These are phyloP conservation scores for Phytopythium aichiense DNA, from an alignment of 352 stramenopile species.

Conservation along the genomic window DNA sequence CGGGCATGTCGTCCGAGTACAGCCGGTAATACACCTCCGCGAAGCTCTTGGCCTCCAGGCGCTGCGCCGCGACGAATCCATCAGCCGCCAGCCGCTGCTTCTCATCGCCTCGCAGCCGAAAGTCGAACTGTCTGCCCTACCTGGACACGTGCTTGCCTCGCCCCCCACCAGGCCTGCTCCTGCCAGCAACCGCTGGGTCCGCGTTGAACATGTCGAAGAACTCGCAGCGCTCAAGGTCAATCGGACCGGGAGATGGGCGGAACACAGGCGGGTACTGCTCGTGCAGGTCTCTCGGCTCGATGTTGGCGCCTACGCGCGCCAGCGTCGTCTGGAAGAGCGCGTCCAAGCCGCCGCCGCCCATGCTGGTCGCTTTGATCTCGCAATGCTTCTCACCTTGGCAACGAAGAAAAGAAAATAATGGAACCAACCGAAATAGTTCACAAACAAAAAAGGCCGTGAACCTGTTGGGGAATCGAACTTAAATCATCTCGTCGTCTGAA, in stretches of 20 bases:
- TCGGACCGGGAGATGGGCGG: background rate
- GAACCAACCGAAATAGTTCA: too few relatives aligned
- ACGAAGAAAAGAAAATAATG: too few relatives aligned
- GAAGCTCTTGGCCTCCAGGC: constrained; percentile 24
- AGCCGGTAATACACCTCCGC: constrained; percentile 23
- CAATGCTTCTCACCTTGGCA: too few relatives aligned
- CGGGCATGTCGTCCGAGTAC: constrained; percentile 27
- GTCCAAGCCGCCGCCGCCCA: constrained; percentile 2
- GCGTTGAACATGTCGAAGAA: constrained; percentile 16
- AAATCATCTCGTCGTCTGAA: too few relatives aligned
- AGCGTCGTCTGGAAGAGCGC: background rate
- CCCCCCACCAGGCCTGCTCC: background rate
- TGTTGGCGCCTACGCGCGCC: background rate
- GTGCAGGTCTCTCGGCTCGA: background rate
- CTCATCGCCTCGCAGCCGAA: constrained; percentile 14
- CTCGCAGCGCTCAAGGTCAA: background rate
- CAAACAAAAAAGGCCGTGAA: too few relatives aligned
- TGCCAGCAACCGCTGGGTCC: constrained; percentile 8
- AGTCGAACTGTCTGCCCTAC: constrained; percentile 17
- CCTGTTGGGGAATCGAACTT: too few relatives aligned
- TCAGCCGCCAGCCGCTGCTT: constrained; percentile 13
- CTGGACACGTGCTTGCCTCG: constrained; percentile 12
- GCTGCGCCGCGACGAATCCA: constrained; percentile 14
- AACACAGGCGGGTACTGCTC: background rate
- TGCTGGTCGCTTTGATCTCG: background rate